Evolutionary conservation across 257 asterid genomes (phyloP), one percentile per base, ranked within the genome.

Genomic region (Penstemon barbatus): DNA sequence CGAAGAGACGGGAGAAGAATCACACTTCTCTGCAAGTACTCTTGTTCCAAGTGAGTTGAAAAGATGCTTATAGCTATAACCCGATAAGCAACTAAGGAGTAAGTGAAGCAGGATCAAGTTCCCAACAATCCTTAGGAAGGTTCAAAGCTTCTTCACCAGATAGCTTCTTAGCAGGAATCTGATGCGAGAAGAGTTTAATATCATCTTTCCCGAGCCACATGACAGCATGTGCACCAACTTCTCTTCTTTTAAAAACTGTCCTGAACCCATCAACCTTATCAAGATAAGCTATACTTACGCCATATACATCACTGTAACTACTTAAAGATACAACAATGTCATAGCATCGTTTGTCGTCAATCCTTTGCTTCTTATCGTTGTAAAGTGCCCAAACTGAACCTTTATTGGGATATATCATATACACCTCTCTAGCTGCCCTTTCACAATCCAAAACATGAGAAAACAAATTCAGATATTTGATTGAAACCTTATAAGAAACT

Each of bases 331-430:
- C 78, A 74, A 85, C 88, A 43, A 90, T 71, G 55, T 83, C 82
- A 44, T 81, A 79, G 74, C 81, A 73, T 43, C 46, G 58, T 38
- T 67, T 70, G 57, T 80, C 83, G 72, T 64, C 60, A 18, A 52
- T 52, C 51, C 48, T 40, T 67, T 2, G 64, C 50, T 66, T 66
- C 49, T 56, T 74, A 40, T 69, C 71, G 4, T 73, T 40, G 61
- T 84, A 73, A 7, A 88, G 51, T n/a, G 96, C 97, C 98, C 98
- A 92, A 70, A 92, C 78, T 13, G 97, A 83, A 77, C 96, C 97
- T 83, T 92, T 92, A 72, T 63, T 82, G 3, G 97, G 98, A 61
- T 88, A 90, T 65, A 87, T 75, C 66, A 81, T 74, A 73, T 88
- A 92, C 55, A 81, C 36, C 72, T 88, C 87, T 79, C 85, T 82